Evolutionary conservation across 306 rosid genomes (phyloP).

Genomic region (Dalbergia cultrata): DNA sequence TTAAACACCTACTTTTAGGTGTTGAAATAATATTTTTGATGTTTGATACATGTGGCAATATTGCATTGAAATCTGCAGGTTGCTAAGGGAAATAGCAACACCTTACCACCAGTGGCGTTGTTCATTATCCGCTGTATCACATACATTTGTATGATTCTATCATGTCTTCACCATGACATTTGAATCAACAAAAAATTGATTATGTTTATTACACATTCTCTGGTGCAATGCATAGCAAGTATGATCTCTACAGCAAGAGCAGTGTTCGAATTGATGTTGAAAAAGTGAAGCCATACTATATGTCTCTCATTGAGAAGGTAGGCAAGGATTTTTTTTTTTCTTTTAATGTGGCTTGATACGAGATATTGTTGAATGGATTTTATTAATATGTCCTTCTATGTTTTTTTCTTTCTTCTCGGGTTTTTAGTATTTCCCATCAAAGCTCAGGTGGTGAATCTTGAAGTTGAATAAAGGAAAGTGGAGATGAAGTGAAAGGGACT

Average conservation of each 20-base stretch:
- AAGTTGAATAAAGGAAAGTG: neutral
- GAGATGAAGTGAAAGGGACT: neutral
- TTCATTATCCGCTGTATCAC: slow-evolving; percentile 60
- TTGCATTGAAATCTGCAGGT: slow-evolving; percentile 51
- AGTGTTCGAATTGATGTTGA: slow-evolving; percentile 59
- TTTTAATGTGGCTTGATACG: no score
- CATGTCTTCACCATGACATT: neutral
- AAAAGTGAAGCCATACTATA: slow-evolving; percentile 72
- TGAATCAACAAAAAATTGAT: neutral
- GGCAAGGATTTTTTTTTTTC: neutral
- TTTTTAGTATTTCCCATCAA: slow-evolving; percentile 42
- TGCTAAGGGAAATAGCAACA: slow-evolving; percentile 67
- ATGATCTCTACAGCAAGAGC: slow-evolving; percentile 82
- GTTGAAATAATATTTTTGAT: no score
- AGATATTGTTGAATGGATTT: neutral
- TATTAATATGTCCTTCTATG: neutral
- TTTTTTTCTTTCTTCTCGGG: neutral
- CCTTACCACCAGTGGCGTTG: slow-evolving; percentile 64
- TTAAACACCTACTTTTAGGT: no score
- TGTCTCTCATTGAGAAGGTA: slow-evolving; percentile 74
- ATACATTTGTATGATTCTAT: neutral
- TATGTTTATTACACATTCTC: neutral
- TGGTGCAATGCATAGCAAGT: slow-evolving; percentile 56
- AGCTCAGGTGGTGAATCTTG: slow-evolving; percentile 36
- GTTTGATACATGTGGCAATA: neutral